Evolutionary conservation across 2,329 filamentous ascomycete species (phyloP), one percentile per base, ranked within the genome.

Genomic region (Fusarium domesticum): DNA sequence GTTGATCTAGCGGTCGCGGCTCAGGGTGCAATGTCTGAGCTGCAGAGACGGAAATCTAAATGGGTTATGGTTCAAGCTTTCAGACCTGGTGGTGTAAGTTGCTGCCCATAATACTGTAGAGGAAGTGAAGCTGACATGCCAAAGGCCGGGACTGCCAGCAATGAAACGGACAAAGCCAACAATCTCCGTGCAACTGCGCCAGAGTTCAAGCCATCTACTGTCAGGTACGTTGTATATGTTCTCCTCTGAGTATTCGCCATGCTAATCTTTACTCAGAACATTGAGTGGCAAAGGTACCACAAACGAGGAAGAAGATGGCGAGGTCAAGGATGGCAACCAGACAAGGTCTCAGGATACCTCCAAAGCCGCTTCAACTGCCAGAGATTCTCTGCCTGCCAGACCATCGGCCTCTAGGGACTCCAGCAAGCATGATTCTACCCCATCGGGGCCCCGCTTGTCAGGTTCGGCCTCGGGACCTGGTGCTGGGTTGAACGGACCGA

Each of bases 41-140:
- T 92, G 41, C 83, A 83, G 62, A 83, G 78, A 56, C 73, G 79
- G 49, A 80, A 85, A 53, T 71, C 77, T 34, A 77, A 79, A 62
- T 90, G 85, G 85, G 77, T 89, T 23, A 77, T 87, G 65, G 83
- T 88, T 30, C 84, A 88, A 59, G 83, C 82, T 33, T 92, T 91
- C 69, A 73, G 81, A 31, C 74, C 78, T 47, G 84, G 82, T 53
- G 73, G 77, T 50, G 84, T 87, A 54, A 65, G 70, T 66, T 50
- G 50, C 19, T 25, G 8, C 15, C 3, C 6, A 18, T 30, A 18
- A 23, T 8, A 10, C 17, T 14, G 18, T 6, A 11, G 15, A n/a
- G 6, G 12, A 15, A 39, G 16, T 18, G 23, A 49, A 35, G 8
- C 60, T 65, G 41, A 64, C 33, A 19, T 37, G 18, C 6, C 4